phyloP scores from a whole-genome alignment of 805 yeast genomes.

The Candida morakotiae region DNA sequence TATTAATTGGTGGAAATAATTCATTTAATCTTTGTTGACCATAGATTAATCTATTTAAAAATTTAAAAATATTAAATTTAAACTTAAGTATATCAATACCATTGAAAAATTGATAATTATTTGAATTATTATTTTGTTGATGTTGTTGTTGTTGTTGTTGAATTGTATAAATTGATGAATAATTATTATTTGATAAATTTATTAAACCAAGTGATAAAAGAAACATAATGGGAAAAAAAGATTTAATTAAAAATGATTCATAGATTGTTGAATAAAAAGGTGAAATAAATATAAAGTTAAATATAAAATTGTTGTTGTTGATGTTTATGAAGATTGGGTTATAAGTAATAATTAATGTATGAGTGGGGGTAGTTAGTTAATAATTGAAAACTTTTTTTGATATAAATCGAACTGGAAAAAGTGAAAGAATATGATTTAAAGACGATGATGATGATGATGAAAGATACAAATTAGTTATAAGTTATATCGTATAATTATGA shows the following conservation, averaged over 20 bases:
- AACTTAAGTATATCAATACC: constrained; percentile 12
- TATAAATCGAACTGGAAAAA: no score
- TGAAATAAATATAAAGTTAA: background rate
- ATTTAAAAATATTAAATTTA: constrained; percentile 16
- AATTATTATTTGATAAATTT: background rate
- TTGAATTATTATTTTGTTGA: background rate
- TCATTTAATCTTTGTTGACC: constrained; percentile 8
- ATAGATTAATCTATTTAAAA: constrained; percentile 17
- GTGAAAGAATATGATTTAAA: no score
- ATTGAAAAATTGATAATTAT: background rate
- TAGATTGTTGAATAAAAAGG: background rate
- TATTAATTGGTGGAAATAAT: constrained; percentile 7
- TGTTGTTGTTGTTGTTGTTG: background rate
- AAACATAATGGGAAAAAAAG: background rate
- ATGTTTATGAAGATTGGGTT: no score
- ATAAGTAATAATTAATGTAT: no score
- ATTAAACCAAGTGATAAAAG: constrained; percentile 5
- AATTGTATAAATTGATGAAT: background rate
- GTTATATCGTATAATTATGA: no score
- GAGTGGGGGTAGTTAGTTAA: no score
- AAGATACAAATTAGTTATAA: no score
- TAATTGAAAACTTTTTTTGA: no score
- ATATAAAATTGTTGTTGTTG: no score
- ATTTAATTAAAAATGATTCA: no score
- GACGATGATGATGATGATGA: no score